These are phyloP conservation scores for Lactarius indigo DNA, from an alignment of 768 basidiomycete genomes.

Conservation along the genomic window DNA sequence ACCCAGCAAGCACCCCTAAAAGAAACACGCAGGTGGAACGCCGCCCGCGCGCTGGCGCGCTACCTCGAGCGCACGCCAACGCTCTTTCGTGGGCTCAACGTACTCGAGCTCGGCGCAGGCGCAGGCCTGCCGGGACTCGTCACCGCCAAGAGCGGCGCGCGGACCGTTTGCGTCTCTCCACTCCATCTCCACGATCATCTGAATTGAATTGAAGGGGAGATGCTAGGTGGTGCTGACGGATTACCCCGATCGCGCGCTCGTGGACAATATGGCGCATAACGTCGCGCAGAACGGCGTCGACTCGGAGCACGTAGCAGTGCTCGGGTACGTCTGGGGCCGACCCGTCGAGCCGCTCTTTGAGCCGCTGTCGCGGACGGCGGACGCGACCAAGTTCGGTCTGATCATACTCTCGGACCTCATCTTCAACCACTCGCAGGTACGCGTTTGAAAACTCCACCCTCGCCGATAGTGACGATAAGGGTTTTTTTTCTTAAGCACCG, in stretches of 20 bases:
- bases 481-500: constrained; percentile 53
- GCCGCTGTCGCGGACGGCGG: constrained; percentile 23
- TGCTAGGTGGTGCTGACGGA: constrained; percentile 81
- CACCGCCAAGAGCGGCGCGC: constrained; percentile 64
- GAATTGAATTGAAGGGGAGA: not conserved
- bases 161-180: constrained; percentile 47
- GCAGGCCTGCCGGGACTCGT: constrained; percentile 86
- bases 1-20: too few species aligned
- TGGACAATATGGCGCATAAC: constrained; percentile 75
- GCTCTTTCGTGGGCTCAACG: constrained; percentile 43
- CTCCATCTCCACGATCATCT: too few species aligned
- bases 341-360: constrained; percentile 45
- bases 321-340: constrained; percentile 83
- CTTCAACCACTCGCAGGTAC: constrained; percentile 91
- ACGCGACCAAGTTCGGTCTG: constrained; percentile 55
- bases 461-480: too few species aligned
- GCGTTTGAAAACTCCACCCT: too few species aligned
- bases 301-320: constrained; percentile 18
- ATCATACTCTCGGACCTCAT: constrained; percentile 90
- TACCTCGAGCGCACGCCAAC: constrained; percentile 56
- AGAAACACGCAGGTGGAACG: constrained; percentile 60
- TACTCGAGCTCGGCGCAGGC: constrained; percentile 92
- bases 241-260: constrained; percentile 76
- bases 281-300: constrained; percentile 48
- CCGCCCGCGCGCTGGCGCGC: constrained; percentile 65